Percentiles rank a stretch among this genome's conserved stretches.
phyloP scores from a whole-genome alignment of 2,329 filamentous ascomycete genomes.

The Sporothrix inflata region DNA sequence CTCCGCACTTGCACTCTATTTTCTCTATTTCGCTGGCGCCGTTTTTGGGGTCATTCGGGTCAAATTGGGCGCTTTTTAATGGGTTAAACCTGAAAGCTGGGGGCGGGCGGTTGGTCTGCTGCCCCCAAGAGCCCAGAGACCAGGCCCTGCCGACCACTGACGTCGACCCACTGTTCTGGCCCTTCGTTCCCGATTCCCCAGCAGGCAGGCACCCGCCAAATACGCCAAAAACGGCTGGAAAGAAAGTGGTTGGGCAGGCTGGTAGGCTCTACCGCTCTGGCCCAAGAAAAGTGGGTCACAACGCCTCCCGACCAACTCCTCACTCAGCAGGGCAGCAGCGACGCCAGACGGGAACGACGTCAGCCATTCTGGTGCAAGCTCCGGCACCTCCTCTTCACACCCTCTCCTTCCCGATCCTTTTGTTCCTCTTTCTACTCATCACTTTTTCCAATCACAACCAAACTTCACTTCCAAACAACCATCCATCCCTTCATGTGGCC shows the following conservation, averaged over 20 bases:
- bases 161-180: not conserved
- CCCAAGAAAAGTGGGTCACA: not conserved
- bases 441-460: not conserved
- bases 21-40: not conserved
- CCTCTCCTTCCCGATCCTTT: not conserved
- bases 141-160: not conserved
- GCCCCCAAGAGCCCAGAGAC: no score
- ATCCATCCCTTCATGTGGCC: slow-evolving; percentile 11
- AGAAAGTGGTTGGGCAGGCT: not conserved
- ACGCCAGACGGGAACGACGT: slow-evolving; percentile 22
- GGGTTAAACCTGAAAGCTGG: not conserved
- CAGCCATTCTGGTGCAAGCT: slow-evolving; percentile 24
- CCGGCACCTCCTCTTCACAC: not conserved
- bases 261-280: not conserved
- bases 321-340: slow-evolving; percentile 17
- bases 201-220: slow-evolving; percentile 11
- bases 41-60: slow-evolving; percentile 12
- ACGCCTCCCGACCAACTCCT: not conserved
- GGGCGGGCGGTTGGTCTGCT: slow-evolving; percentile 5
- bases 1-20: not conserved
- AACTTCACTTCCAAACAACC: not conserved
- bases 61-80: not conserved
- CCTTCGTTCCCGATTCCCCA: not conserved
- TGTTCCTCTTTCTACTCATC: not conserved
- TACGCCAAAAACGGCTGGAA: not conserved